Base-by-base conservation (phyloP, 192 early-diverging fungal species). In the Spinellus fusiger region DNA sequence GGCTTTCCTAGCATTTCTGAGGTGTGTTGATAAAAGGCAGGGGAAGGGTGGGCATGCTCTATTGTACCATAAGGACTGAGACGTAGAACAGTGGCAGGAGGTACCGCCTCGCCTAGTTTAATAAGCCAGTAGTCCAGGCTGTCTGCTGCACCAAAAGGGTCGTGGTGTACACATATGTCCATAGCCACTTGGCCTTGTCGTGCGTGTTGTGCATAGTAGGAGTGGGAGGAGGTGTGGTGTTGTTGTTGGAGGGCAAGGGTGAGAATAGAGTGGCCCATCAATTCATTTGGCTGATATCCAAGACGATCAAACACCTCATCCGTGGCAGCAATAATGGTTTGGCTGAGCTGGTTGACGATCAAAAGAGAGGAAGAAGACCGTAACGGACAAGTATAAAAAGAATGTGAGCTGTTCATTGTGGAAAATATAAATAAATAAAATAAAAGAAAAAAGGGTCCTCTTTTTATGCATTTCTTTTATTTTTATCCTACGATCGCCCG, bases 41-140 rank as follows among this genome's bases (percentile, higher is more conserved):
- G 49, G n/a, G 59, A 27, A 13, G 34, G 59, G 16, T 61, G 59
- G 22, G 26, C 47, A 13, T 61, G 48, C 38, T 61, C 59, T n/a
- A 61, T 61, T 35, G 59, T 61, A 22, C 59, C 59, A 40, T 61
- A 61, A 26, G 59, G 59, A n/a, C 59, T 61, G 13, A 61, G 33
- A 27, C 59, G 49, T 18, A 61, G 22, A 3, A 61, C 33, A n/a
- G 59, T 32, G 6, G 49, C 31, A 9, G 54, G 47, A 16, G 59
- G 48, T 27, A 34, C 33, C 5, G 48, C 16, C 1, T 0, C 22
- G 2, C 5, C 22, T 29, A 59, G 31, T 50, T 32, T 26, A 25
- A 61, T 51, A 15, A 61, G 16, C 59, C 59, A 61, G 31, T 61
- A 61, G 18, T 61, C 59, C 15, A 61, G 22, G 28, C 59, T 25